Percentiles rank a stretch among this genome's conserved stretches.
phyloP scores from a whole-genome alignment of 2,329 filamentous ascomycete species.

The Lecanoromycetidae sp. region DNA sequence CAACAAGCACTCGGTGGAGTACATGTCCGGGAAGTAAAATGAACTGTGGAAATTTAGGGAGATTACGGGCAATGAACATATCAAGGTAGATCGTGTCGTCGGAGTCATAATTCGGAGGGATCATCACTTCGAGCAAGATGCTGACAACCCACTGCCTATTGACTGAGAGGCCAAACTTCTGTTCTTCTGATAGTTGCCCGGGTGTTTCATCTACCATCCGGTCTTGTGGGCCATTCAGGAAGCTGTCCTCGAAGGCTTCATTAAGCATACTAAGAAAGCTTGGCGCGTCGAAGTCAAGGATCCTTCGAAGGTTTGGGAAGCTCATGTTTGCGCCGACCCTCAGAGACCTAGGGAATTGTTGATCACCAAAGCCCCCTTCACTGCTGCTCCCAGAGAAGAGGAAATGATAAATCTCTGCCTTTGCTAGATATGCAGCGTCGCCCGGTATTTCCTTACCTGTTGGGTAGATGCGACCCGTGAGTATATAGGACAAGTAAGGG shows the following conservation, averaged over 20 bases:
- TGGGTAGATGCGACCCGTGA: slow-evolving; percentile 86
- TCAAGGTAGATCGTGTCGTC: slow-evolving; percentile 89
- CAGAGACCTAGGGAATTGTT: slow-evolving; percentile 19
- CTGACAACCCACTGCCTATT: slow-evolving; percentile 88
- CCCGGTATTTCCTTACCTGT: slow-evolving; percentile 66
- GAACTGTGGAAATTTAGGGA: slow-evolving; percentile 95
- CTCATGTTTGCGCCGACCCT: slow-evolving; percentile 47
- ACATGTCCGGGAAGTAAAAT: slow-evolving; percentile 79
- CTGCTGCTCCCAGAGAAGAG: slow-evolving; percentile 75
- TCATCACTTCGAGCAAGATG: slow-evolving; percentile 86
- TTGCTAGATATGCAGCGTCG: slow-evolving; percentile 60
- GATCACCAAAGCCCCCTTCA: slow-evolving; percentile 15
- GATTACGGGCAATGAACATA: slow-evolving; percentile 94
- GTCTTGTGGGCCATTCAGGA: slow-evolving; percentile 69
- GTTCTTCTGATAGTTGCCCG: slow-evolving; percentile 46
- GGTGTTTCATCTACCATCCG: slow-evolving; percentile 44
- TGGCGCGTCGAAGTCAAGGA: slow-evolving; percentile 77
- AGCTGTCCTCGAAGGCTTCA: slow-evolving; percentile 91
- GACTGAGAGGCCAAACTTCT: slow-evolving; percentile 53
- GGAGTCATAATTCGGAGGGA: slow-evolving; percentile 56
- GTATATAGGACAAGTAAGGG: slow-evolving; percentile 80
- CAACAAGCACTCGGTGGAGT: slow-evolving; percentile 65
- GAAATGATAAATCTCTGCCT: slow-evolving; percentile 83
- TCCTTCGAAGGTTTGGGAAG: slow-evolving; percentile 73
- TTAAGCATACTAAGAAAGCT: slow-evolving; percentile 93